Base-by-base conservation (phyloP, 2,329 filamentous ascomycete species). In the Penicillium sp. region DNA sequence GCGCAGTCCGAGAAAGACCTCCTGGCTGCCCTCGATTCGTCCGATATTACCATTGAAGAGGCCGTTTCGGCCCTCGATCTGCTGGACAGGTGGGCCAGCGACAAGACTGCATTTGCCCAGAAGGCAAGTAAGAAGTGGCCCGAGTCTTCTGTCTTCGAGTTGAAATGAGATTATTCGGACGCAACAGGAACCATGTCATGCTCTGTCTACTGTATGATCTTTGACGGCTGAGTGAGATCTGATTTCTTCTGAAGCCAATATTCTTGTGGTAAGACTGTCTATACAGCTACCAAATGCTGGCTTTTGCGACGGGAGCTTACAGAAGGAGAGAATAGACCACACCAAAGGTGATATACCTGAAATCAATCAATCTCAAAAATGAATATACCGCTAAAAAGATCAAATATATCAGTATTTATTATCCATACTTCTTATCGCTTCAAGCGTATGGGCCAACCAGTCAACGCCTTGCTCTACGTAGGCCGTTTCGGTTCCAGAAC, bases 1-100 rank as follows among this genome's bases (percentile, higher is more conserved):
- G 64, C 75, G 2, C 76, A 81, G 63, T 79, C 76, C 52, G 87
- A 88, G 64, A 80, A 85, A 67, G 81, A 85, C 34, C 71, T 91
- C n/a, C 64, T 78, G n/a, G 76, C 76, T n/a, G 75, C 83, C 9
- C 70, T 89, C 12, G 77, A 81, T 24, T 64, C 81, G 6, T 69
- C 79, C 4, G 71, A 65, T 12, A 74, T 80, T 38, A 79, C 79
- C 6, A 72, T 85, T 24, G 76, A 81, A 39, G 81, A 87, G 53
- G 86, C 84, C 1, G 64, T 79, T 9, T 76, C 76, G 43, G 81
- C 83, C 2, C 69, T 87, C 29, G 71, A 76, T 12, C 54, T 82
- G 29, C 62, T 85, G 26, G 69, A 71, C 39, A 72, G 78, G 54
- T 80, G 81, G 78, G 75, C 76, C 52, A 81, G 81, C 53, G 71